These are phyloP conservation scores for Tuctoria greenei DNA, from an alignment of 176 grass and related monocot genomes.

Conservation along the genomic window DNA sequence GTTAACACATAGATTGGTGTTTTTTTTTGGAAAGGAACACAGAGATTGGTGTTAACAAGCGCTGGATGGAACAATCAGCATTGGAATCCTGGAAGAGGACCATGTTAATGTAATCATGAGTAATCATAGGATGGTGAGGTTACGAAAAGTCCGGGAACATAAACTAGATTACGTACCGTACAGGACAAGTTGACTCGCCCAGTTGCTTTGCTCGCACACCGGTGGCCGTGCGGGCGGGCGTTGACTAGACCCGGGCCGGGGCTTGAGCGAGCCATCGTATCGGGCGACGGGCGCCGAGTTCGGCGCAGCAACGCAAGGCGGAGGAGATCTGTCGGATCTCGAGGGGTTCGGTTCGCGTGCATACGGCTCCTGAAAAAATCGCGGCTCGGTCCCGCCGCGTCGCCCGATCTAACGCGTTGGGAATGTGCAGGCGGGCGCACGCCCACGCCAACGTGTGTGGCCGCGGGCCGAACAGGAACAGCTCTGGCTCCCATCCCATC, in stretches of 20 bases:
- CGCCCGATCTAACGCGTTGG: conserved; percentile 34
- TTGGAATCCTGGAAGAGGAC: not conserved
- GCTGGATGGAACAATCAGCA: not conserved
- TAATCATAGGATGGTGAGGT: conserved; percentile 37
- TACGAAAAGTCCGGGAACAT: not conserved
- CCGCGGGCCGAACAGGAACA: not conserved
- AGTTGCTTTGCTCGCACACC: not conserved
- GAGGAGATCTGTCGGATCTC: conserved; percentile 8
- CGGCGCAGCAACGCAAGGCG: conserved; percentile 16
- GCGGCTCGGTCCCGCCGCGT: not conserved
- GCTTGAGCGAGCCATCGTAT: not conserved
- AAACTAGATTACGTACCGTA: conserved; percentile 7
- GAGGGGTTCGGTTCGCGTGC: conserved; percentile 32
- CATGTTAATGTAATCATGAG: not conserved
- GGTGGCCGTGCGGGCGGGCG: not conserved
- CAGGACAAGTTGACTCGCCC: conserved; percentile 40
- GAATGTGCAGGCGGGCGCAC: not conserved
- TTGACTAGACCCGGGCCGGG: conserved; percentile 5
- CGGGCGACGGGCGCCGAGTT: conserved; percentile 5
- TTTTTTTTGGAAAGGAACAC: too few relatives aligned
- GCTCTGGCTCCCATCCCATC: too few relatives aligned
- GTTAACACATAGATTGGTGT: not conserved
- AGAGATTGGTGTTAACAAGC: not conserved
- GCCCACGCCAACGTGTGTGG: not conserved
- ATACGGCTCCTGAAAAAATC: not conserved